Evolutionary conservation across 163 green algal species (phyloP).

Genomic region (Picocystis sp.): DNA sequence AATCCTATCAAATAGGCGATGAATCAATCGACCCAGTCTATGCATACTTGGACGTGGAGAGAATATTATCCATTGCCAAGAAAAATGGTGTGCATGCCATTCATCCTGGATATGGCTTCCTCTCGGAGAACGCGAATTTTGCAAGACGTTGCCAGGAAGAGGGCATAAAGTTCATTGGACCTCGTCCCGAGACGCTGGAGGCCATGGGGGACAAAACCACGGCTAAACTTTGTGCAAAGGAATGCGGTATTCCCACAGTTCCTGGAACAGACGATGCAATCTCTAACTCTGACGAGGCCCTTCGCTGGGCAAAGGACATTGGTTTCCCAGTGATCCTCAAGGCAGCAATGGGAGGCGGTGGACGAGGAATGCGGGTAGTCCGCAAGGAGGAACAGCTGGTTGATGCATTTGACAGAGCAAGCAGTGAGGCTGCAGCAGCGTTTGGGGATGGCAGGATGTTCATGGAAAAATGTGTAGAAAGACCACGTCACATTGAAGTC

Average conservation of each 20-base stretch:
- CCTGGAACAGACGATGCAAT: slow-evolving; percentile 66
- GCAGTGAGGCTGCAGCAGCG: slow-evolving; percentile 57
- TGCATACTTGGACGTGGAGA: slow-evolving; percentile 74
- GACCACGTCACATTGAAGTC: slow-evolving; percentile 67
- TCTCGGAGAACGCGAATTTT: slow-evolving; percentile 85
- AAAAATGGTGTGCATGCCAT: slow-evolving; percentile 63
- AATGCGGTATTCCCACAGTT: slow-evolving; percentile 64
- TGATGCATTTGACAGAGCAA: slow-evolving; percentile 49
- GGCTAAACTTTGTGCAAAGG: slow-evolving; percentile 43
- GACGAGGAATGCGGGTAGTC: slow-evolving; percentile 83
- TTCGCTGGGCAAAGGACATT: slow-evolving; percentile 42
- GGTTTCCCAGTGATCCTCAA: slow-evolving; percentile 93
- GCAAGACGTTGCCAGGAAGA: slow-evolving; percentile 58
- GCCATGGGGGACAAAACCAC: slow-evolving; percentile 80
- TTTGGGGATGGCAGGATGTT: slow-evolving; percentile 91
- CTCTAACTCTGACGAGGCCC: slow-evolving; percentile 33
- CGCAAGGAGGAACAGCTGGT: slow-evolving; percentile 39
- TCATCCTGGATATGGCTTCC: slow-evolving; percentile 82
- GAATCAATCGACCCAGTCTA: slow-evolving; percentile 44
- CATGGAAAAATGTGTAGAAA: slow-evolving; percentile 78
- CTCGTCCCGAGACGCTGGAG: slow-evolving; percentile 64
- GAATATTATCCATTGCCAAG: slow-evolving; percentile 25
- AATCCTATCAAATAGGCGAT: slow-evolving; percentile 67
- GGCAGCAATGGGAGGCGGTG: slow-evolving; percentile 76
- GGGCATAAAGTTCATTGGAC: slow-evolving; percentile 84